A percentile compares a stretch with the other conserved stretches of the same genome.
phyloP scores from a whole-genome alignment of 2,329 filamentous ascomycete species.

The Monilinia fructigena region DNA sequence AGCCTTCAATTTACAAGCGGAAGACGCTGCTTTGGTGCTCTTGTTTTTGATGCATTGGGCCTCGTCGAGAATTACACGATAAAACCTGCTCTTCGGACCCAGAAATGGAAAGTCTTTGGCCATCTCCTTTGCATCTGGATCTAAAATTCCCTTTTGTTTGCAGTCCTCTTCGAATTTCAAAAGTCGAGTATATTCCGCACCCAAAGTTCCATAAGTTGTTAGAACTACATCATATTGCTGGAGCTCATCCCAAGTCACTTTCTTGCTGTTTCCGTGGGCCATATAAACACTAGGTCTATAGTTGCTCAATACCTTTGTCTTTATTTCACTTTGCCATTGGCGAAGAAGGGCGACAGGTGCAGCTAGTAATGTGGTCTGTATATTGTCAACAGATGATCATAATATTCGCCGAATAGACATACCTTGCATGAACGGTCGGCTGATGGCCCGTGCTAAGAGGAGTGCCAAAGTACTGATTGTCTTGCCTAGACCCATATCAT shows the following conservation, averaged over 20 bases:
- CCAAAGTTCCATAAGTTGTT: conserved; percentile 74
- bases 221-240: conserved; percentile 70
- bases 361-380: conserved; percentile 75
- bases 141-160: conserved; percentile 25
- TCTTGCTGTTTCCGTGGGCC: conserved; percentile 62
- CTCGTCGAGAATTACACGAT: conserved; percentile 74
- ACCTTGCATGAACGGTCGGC: conserved; percentile 45
- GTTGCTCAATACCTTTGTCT: conserved; percentile 60
- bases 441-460: conserved; percentile 55
- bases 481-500: conserved; percentile 83
- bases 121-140: conserved; percentile 43
- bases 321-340: conserved; percentile 83
- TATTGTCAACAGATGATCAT: conserved; percentile 22
- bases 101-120: conserved; percentile 47
- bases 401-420: conserved; percentile 19
- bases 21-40: conserved; percentile 59
- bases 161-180: conserved; percentile 46
- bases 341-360: conserved; percentile 76
- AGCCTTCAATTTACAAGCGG: conserved; percentile 57
- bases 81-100: conserved; percentile 60
- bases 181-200: conserved; percentile 63
- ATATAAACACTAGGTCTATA: conserved; percentile 65
- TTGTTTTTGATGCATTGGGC: conserved; percentile 80
- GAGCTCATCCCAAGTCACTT: conserved; percentile 59
- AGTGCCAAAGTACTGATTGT: conserved; percentile 80